phyloP scores from a whole-genome alignment of 2,329 filamentous ascomycete genomes.

The Xylariales sp. region DNA sequence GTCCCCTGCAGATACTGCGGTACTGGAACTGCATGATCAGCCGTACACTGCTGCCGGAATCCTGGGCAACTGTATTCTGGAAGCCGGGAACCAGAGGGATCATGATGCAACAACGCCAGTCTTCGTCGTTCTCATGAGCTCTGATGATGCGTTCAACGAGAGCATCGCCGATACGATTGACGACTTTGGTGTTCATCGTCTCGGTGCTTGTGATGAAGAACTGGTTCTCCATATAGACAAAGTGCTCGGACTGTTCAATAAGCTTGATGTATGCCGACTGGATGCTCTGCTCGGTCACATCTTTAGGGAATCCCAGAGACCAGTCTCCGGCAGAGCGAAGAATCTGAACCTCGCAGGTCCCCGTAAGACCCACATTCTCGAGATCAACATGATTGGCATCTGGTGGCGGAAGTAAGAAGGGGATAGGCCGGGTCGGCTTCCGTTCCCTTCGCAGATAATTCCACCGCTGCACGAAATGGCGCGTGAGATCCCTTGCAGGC shows the following conservation, averaged over 20 bases:
- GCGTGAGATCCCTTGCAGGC: slow-evolving; percentile 85
- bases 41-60: slow-evolving; percentile 89
- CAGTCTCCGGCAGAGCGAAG: slow-evolving; percentile 84
- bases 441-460: slow-evolving; percentile 92
- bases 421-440: slow-evolving; percentile 88
- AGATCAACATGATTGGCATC: slow-evolving; percentile 86
- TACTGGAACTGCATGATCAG: slow-evolving; percentile 97
- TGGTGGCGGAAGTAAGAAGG: slow-evolving; percentile 87
- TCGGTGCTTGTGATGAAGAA: slow-evolving; percentile 95
- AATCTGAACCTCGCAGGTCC: slow-evolving; percentile 95
- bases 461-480: slow-evolving; percentile 97
- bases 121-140: slow-evolving; percentile 76
- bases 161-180: slow-evolving; percentile 92
- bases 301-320: slow-evolving; percentile 73
- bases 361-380: slow-evolving; percentile 80
- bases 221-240: slow-evolving; percentile 98
- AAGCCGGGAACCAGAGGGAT: slow-evolving; percentile 98
- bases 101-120: slow-evolving; percentile 85
- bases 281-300: slow-evolving; percentile 87
- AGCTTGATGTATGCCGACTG: slow-evolving; percentile 92
- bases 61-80: slow-evolving; percentile 90
- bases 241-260: slow-evolving; percentile 93
- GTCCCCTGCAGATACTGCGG: slow-evolving; percentile 89
- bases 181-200: slow-evolving; percentile 79
- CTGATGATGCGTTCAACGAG: slow-evolving; percentile 86